These are phyloP conservation scores for Malassezia sympodialis DNA, from an alignment of 1,284 basidiomycete species.

Conservation along the genomic window DNA sequence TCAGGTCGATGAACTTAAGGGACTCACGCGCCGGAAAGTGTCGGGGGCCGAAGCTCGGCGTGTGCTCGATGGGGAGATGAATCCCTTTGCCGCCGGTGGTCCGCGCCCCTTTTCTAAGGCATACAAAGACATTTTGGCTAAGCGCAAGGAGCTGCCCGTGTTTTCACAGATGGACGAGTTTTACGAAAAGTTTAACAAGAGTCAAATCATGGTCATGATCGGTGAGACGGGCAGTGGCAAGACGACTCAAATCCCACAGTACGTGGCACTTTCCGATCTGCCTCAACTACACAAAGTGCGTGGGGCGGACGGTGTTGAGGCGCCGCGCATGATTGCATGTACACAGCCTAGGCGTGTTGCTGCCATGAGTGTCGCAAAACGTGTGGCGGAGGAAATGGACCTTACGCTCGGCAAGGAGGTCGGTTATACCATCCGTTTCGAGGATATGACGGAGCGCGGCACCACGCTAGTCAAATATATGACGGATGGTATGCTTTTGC, in stretches of 20 bases:
- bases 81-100: conserved; percentile 59
- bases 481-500: conserved; percentile 92
- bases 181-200: conserved; percentile 69
- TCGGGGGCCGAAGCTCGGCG: conserved; percentile 61
- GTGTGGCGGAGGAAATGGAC: conserved; percentile 98
- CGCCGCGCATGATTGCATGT: conserved; percentile 83
- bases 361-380: conserved; percentile 94
- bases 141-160: conserved; percentile 79
- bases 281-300: conserved; percentile 56
- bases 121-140: conserved; percentile 77
- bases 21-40: conserved; percentile 69
- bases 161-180: conserved; percentile 88
- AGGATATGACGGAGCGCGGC: conserved; percentile 68
- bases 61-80: conserved; percentile 69
- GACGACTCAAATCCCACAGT: conserved; percentile 98
- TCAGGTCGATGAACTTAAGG: conserved; percentile 53
- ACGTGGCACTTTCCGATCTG: conserved; percentile 83
- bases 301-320: conserved; percentile 49
- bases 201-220: conserved; percentile 90
- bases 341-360: conserved; percentile 95
- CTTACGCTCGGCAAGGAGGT: conserved; percentile 85
- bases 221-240: conserved; percentile 97
- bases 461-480: conserved; percentile 59
- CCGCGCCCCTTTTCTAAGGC: conserved; percentile 62
- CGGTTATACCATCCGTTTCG: conserved; percentile 97